These are phyloP conservation scores for Eimeria maxima DNA, from an alignment of 169 alveolate genomes.

Conservation along the genomic window DNA sequence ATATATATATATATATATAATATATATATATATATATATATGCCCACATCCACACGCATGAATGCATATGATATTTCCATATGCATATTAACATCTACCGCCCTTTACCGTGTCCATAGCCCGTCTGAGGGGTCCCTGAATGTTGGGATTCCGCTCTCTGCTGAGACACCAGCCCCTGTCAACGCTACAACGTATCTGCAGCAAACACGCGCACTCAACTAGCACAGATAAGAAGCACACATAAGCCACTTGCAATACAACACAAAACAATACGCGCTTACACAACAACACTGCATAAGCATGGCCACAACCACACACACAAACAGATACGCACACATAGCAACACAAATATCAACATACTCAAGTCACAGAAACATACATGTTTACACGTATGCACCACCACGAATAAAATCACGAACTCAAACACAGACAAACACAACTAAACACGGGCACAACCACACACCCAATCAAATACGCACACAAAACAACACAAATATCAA, in stretches of 20 bases:
- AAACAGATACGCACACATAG: no score
- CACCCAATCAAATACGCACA: background rate
- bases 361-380: no score
- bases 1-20: background rate
- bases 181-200: conserved; percentile 82
- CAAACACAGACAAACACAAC: no score
- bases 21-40: no score
- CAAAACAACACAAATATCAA: no score
- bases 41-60: background rate
- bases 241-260: background rate
- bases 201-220: background rate
- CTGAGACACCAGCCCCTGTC: conserved; percentile 85
- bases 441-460: no score
- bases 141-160: conserved; percentile 83
- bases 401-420: no score
- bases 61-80: background rate
- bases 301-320: no score
- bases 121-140: conserved; percentile 83
- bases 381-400: no score
- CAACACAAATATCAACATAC: no score
- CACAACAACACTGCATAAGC: background rate
- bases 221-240: background rate
- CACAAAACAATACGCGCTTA: background rate
- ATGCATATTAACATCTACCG: background rate
- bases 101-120: conserved; percentile 73